A percentile compares a stretch with the other conserved stretches of the same genome.
Evolutionary conservation across 164 flowering plant genomes (phyloP).

Genomic region (Stephania cephalantha): DNA sequence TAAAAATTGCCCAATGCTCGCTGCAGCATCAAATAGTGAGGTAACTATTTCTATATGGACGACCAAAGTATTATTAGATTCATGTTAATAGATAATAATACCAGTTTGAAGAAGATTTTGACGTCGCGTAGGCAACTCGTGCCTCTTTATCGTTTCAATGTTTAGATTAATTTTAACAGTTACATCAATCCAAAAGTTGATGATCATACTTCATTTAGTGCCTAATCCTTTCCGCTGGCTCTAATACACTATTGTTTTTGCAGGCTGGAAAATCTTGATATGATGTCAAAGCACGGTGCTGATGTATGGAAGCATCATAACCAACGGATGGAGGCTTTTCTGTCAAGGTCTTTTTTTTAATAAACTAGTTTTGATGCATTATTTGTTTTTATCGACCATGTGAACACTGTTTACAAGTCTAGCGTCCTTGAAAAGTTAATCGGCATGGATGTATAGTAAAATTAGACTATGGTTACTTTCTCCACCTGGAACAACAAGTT

Average conservation of each 20-base stretch:
- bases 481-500: no score
- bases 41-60: slow-evolving; percentile 22
- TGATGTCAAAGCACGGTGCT: slow-evolving; percentile 81
- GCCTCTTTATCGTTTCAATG: not conserved
- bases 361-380: not conserved
- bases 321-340: slow-evolving; percentile 60
- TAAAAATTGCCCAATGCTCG: slow-evolving; percentile 74
- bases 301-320: slow-evolving; percentile 87
- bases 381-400: not conserved
- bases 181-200: not conserved
- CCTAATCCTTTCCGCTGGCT: not conserved
- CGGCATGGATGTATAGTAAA: no score
- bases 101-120: not conserved
- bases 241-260: slow-evolving; percentile 13
- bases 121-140: not conserved
- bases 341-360: slow-evolving; percentile 55
- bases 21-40: slow-evolving; percentile 81
- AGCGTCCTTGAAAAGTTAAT: no score
- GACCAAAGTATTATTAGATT: not conserved
- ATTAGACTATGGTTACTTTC: no score
- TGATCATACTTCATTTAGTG: not conserved
- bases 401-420: no score
- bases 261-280: slow-evolving; percentile 90
- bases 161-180: not conserved
- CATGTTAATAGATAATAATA: not conserved